Base-by-base conservation (phyloP, 805 yeast species). In the Kluyveromyces aestuarii region DNA sequence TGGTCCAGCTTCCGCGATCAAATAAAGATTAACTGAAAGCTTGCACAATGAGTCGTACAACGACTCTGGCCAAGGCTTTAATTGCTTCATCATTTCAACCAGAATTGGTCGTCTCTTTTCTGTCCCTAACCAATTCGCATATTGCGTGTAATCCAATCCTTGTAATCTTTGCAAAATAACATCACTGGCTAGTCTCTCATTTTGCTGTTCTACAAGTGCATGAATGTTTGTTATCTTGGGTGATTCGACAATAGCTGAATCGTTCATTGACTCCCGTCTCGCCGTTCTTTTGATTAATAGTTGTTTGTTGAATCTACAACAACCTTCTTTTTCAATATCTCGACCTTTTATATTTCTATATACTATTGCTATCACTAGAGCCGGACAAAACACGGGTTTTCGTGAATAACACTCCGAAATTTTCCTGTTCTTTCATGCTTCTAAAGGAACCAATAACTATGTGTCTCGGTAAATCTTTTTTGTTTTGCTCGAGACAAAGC, bases 1-100 rank as follows among this genome's bases (percentile, higher is more conserved):
- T 57, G 83, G 84, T 57, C 84, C 90, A 2, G 93, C 80, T 66
- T 88, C 96, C 7, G 91, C 96, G 58, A 80, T 79, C 57, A 88
- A 73, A 64, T 82, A 84, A n/a, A 87, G 60, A 54, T 73, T 77
- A 37, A 75, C 73, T 55, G 95, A 87, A 33, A 87, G 68, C 41
- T 64, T 63, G 33, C 88, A 69, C 16, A 88, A 72, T 1, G 88
- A 71, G 2, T 65, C 63, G 40, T 86, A 67, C 42, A 87, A 66
- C 49, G 78, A 76, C n/a, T 70, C 57, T 44, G 74, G 72, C 63
- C 74, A 67, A 47, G 76, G 76, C 39, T 63, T 57, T 47, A 75
- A 69, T 14, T 72, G 52, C 2, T 52, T 46, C 63, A 77, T 60
- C 55, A 70, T 73, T 35, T 64, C 63, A 9, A 44, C 48, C 41